These are phyloP conservation scores for Cladophialophora immunda DNA, from an alignment of 2,329 filamentous ascomycete genomes.

Conservation along the genomic window DNA sequence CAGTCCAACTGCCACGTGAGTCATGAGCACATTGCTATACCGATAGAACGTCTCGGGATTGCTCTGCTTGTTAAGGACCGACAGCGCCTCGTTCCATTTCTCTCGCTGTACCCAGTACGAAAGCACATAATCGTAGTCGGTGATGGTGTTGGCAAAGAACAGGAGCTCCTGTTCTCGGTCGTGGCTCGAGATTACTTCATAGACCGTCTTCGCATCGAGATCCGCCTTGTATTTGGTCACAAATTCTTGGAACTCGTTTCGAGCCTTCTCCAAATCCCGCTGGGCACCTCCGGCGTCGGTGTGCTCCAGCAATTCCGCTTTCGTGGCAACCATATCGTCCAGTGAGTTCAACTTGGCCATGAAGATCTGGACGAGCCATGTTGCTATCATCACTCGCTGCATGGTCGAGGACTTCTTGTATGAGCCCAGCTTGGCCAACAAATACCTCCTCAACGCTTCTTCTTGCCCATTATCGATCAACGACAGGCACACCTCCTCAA, in stretches of 20 bases:
- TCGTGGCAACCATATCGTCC: constrained; percentile 91
- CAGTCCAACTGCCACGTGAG: constrained; percentile 80
- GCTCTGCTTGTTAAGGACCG: constrained; percentile 90
- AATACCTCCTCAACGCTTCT: constrained; percentile 88
- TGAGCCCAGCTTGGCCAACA: constrained; percentile 81
- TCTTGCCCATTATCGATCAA: constrained; percentile 91
- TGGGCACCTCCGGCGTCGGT: constrained; percentile 75
- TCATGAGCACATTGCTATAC: constrained; percentile 97
- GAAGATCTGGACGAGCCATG: constrained; percentile 93
- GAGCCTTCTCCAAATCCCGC: constrained; percentile 74
- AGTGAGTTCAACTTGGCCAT: constrained; percentile 97
- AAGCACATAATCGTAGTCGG: constrained; percentile 93
- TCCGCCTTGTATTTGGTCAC: constrained; percentile 84
- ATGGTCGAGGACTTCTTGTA: constrained; percentile 86
- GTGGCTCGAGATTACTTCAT: constrained; percentile 95
- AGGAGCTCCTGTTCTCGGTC: constrained; percentile 92
- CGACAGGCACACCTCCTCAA: constrained; percentile 91
- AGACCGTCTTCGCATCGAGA: constrained; percentile 88
- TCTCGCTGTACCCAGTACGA: constrained; percentile 98
- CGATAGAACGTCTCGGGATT: constrained; percentile 94
- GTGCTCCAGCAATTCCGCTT: constrained; percentile 79
- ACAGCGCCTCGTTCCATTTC: constrained; percentile 85
- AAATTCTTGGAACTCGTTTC: constrained; percentile 87
- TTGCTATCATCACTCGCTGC: constrained; percentile 94
- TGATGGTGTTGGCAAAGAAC: constrained; percentile 85